Conservation (phyloP, 1,284 basidiomycete species). For the Melanopsichium pennsylvanicum region DNA sequence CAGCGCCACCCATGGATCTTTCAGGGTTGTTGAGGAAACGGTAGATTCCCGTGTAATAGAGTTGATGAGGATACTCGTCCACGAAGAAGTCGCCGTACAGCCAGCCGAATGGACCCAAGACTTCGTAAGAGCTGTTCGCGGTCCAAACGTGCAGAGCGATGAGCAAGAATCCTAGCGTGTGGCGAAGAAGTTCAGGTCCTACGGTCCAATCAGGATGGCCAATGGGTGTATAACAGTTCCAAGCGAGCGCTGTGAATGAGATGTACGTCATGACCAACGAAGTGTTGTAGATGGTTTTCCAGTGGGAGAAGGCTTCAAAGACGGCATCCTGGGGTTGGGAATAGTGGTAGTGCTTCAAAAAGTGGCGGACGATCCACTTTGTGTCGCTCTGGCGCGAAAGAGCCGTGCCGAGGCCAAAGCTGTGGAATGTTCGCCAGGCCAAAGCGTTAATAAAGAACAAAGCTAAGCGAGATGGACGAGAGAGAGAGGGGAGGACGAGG, state of each 20-base stretch:
- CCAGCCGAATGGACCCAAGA: conserved; percentile 74
- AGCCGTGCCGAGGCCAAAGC: conserved; percentile 83
- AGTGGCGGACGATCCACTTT: conserved; percentile 92
- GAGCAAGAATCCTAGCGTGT: conserved; percentile 71
- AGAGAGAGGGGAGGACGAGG: conserved; percentile 41
- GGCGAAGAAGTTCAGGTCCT: conserved; percentile 85
- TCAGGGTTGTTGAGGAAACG: conserved; percentile 93
- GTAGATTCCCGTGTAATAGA: conserved; percentile 97
- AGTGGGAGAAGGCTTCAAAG: conserved; percentile 89
- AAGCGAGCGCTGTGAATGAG: conserved; percentile 53
- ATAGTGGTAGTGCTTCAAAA: conserved; percentile 76
- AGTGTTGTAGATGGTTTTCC: conserved; percentile 92
- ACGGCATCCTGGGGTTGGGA: conserved; percentile 67
- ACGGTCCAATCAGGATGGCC: conserved; percentile 76
- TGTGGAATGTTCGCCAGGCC: conserved; percentile 86
- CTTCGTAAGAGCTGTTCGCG: conserved; percentile 86
- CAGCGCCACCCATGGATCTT: conserved; percentile 84
- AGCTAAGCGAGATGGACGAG: conserved; percentile 67
- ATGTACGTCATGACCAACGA: conserved; percentile 90
- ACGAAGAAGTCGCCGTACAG: conserved; percentile 84
- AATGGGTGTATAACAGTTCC: conserved; percentile 57
- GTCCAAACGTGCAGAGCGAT: conserved; percentile 91
- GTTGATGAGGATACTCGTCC: conserved; percentile 82
- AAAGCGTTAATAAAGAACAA: conserved; percentile 84
- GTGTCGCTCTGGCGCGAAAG: conserved; percentile 82